A percentile compares a stretch with the other conserved stretches of the same genome.
These are phyloP conservation scores for Ophiocordyceps polyrhachis-furcata DNA, from an alignment of 2,329 filamentous ascomycete species.

Conservation along the genomic window DNA sequence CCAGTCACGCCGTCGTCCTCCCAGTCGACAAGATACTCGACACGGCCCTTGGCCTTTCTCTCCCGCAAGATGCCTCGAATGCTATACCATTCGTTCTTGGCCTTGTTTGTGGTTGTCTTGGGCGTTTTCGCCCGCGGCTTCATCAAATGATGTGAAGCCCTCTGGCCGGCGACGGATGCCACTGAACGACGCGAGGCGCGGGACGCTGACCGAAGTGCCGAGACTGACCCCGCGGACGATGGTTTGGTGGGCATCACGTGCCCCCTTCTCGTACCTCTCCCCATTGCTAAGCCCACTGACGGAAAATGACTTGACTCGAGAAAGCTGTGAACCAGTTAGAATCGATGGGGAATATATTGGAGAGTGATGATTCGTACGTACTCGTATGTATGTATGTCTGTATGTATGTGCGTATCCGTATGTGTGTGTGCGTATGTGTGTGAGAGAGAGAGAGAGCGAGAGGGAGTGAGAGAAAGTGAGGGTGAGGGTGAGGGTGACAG, in stretches of 20 bases:
- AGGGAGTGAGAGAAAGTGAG: too few relatives aligned
- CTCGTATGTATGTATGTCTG: too few relatives aligned
- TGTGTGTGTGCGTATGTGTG: too few relatives aligned
- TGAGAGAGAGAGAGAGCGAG: too few relatives aligned
- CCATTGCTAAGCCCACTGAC: background rate
- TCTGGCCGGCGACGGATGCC: background rate
- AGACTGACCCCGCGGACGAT: background rate
- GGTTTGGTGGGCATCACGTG: background rate
- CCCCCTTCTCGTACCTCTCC: background rate
- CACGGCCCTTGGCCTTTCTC: slow-evolving; percentile 7
- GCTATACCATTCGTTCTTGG: slow-evolving; percentile 13
- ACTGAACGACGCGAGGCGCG: background rate
- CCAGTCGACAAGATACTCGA: slow-evolving; percentile 21
- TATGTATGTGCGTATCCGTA: too few relatives aligned
- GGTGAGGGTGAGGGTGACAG: too few relatives aligned
- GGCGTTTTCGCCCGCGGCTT: slow-evolving; percentile 9
- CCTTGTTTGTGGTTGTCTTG: slow-evolving; percentile 3
- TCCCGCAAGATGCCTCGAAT: slow-evolving; percentile 19
- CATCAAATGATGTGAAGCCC: slow-evolving; percentile 10
- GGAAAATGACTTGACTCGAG: background rate
- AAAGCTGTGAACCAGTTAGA: background rate
- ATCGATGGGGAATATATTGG: background rate
- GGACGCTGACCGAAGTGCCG: background rate
- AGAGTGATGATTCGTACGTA: background rate
- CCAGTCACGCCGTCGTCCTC: slow-evolving; percentile 14